phyloP scores from a whole-genome alignment of 768 basidiomycete species.

The Pisolithus orientalis region DNA sequence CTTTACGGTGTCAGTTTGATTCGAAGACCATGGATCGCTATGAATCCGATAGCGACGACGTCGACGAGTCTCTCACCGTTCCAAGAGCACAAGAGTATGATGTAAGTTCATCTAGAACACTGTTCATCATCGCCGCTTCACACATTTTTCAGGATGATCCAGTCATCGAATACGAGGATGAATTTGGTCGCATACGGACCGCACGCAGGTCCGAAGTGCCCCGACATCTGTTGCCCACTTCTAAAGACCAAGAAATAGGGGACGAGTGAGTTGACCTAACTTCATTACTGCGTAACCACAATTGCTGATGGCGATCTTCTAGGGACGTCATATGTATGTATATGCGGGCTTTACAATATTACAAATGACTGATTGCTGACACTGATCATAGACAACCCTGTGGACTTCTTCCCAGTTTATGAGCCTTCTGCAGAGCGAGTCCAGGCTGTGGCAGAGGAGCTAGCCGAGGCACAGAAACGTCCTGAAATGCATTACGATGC shows the following conservation, averaged over 20 bases:
- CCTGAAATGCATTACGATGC: conserved; percentile 79
- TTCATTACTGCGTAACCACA: conserved; percentile 1
- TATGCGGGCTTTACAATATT: conserved; percentile 1
- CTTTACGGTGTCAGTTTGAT: conserved; percentile 49
- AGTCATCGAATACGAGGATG: conserved; percentile 80
- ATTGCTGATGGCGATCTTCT: conserved; percentile 4
- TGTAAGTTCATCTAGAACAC: conserved; percentile 19
- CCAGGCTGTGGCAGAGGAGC: conserved; percentile 64
- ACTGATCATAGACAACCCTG: conserved; percentile 58
- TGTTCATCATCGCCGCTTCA: conserved; percentile 2
- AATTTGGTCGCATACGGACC: conserved; percentile 74
- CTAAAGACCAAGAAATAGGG: conserved; percentile 35
- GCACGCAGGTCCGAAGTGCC: conserved; percentile 73
- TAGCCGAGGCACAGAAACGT: conserved; percentile 64
- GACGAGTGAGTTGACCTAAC: conserved; percentile 45
- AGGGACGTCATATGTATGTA: conserved; percentile 57
- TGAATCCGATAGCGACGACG: conserved; percentile 69
- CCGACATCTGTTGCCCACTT: conserved; percentile 46
- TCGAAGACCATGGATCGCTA: conserved; percentile 46
- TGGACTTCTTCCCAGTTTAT: conserved; percentile 83
- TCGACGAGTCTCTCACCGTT: conserved; percentile 69
- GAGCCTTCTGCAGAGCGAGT: conserved; percentile 77
- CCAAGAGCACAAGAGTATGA: conserved; percentile 40
- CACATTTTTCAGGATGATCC: conserved; percentile 57
- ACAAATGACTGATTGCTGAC: background rate